These are phyloP conservation scores for Sisymbrium irio DNA, from an alignment of 345 rosid species.

Conservation along the genomic window DNA sequence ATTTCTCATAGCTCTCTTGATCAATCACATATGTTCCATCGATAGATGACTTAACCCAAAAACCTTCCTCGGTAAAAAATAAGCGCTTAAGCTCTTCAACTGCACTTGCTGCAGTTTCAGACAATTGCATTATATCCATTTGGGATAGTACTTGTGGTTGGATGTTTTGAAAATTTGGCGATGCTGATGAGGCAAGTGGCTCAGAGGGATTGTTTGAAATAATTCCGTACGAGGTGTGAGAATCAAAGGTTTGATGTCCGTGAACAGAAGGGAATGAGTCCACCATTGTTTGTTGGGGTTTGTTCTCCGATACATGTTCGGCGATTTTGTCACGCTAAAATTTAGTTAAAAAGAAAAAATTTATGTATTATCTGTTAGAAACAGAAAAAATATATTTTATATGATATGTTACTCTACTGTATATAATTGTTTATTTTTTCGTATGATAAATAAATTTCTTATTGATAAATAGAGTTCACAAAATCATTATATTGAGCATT, in stretches of 20 bases:
- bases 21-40: slow-evolving; percentile 42
- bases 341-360: not conserved
- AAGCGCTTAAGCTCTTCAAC: slow-evolving; percentile 54
- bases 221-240: not conserved
- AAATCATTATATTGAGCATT: not conserved
- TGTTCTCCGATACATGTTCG: slow-evolving; percentile 36
- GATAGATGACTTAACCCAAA: slow-evolving; percentile 49
- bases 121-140: slow-evolving; percentile 39
- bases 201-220: not conserved
- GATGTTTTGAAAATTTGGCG: not conserved
- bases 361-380: not conserved
- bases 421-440: not conserved
- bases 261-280: not conserved
- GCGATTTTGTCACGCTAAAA: slow-evolving; percentile 47
- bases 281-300: slow-evolving; percentile 30
- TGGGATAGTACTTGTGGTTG: slow-evolving; percentile 28
- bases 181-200: not conserved
- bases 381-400: not conserved
- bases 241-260: not conserved
- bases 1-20: slow-evolving; percentile 40
- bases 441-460: too few species aligned
- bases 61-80: slow-evolving; percentile 39
- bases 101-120: slow-evolving; percentile 48
- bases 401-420: not conserved
- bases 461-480: not conserved